Percentiles rank a stretch among this genome's conserved stretches.
Evolutionary conservation across 1,284 basidiomycete genomes (phyloP).

Genomic region (Austroboletus sp.): DNA sequence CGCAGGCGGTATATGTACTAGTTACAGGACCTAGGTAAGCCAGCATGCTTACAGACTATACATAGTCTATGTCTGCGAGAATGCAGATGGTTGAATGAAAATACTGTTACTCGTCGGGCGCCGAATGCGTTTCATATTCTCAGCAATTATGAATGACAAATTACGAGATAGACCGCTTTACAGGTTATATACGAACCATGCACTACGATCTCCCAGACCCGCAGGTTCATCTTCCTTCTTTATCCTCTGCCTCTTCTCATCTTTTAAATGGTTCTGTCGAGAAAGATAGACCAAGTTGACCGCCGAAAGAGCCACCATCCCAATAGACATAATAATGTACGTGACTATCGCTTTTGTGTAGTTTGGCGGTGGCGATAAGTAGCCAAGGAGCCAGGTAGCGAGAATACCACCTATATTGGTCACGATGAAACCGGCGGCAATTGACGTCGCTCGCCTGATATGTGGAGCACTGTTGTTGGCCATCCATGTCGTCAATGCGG

Average conservation of each 20-base stretch:
- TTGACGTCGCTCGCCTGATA: constrained; percentile 47
- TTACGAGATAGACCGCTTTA: constrained; percentile 5
- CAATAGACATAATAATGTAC: constrained; percentile 34
- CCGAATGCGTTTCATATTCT: too few species aligned
- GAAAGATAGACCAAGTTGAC: constrained; percentile 29
- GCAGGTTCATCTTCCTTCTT: constrained; percentile 16
- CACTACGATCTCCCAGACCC: constrained; percentile 26
- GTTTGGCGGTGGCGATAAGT: constrained; percentile 39
- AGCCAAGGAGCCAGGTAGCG: constrained; percentile 48
- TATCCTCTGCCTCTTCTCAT: constrained; percentile 12
- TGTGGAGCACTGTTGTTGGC: constrained; percentile 56
- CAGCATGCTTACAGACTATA: too few species aligned
- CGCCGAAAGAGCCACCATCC: constrained; percentile 31
- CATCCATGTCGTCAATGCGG: constrained; percentile 45
- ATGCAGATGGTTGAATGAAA: too few species aligned
- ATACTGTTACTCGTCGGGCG: too few species aligned
- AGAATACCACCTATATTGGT: constrained; percentile 56
- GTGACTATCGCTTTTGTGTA: constrained; percentile 38
- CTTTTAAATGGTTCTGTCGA: constrained; percentile 22
- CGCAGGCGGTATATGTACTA: too few species aligned
- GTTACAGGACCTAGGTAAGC: too few species aligned
- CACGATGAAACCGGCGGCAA: constrained; percentile 49
- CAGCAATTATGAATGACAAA: too few species aligned
- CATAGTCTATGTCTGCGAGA: too few species aligned
- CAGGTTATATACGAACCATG: constrained; percentile 29